Conservation (phyloP, 768 basidiomycete species). For the Dioszegia hungarica region DNA sequence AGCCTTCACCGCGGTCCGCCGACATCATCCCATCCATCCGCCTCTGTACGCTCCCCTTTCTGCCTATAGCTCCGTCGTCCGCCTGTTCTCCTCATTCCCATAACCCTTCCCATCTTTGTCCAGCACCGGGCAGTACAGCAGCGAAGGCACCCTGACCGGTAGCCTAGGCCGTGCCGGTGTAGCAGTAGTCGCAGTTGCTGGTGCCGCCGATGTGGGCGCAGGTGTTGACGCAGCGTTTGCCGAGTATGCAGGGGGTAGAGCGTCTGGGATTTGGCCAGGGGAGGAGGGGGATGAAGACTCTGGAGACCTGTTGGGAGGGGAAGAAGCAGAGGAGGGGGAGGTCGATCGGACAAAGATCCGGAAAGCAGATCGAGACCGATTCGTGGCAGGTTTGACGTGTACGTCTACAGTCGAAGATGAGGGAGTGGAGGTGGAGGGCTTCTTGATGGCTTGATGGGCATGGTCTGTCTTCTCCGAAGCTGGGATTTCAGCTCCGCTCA, state of each 20-base stretch:
- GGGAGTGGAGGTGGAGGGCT: background rate
- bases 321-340: background rate
- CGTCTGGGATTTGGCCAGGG: too few species aligned
- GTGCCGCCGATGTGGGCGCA: background rate
- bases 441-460: background rate
- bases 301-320: background rate
- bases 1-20: too few species aligned
- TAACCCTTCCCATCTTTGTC: conserved; percentile 2
- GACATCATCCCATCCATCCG: background rate
- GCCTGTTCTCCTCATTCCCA: conserved; percentile 6
- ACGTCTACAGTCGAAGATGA: background rate
- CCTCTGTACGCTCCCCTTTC: background rate
- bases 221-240: background rate
- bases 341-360: background rate
- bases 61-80: background rate
- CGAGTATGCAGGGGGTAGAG: background rate
- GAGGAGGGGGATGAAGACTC: background rate
- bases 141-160: background rate
- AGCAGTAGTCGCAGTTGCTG: background rate
- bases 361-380: background rate
- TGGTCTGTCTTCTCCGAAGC: background rate
- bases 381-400: background rate
- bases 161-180: background rate
- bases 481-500: background rate
- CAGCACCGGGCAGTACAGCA: conserved; percentile 2